phyloP scores from a whole-genome alignment of 345 rosid genomes.

The Salix dunnii region DNA sequence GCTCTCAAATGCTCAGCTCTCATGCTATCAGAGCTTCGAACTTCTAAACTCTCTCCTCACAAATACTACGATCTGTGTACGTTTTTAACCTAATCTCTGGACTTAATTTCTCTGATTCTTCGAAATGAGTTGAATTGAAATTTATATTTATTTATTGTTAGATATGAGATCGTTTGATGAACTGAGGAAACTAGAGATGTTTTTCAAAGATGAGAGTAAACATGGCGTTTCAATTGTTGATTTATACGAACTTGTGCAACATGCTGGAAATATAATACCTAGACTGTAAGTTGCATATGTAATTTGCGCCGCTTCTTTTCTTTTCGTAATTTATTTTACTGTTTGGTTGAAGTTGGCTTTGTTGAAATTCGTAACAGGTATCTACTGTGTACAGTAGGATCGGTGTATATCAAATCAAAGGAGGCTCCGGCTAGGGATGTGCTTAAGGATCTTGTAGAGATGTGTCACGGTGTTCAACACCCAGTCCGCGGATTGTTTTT shows the following conservation, averaged over 20 bases:
- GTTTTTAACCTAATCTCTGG: too few species aligned
- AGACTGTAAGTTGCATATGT: slow-evolving; percentile 13
- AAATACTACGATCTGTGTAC: slow-evolving; percentile 32
- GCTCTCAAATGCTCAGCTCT: slow-evolving; percentile 31
- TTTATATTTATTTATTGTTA: background rate
- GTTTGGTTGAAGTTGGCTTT: background rate
- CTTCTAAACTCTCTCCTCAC: slow-evolving; percentile 33
- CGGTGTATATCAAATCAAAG: slow-evolving; percentile 88
- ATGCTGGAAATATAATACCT: slow-evolving; percentile 25
- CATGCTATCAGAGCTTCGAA: slow-evolving; percentile 34
- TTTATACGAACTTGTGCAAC: slow-evolving; percentile 30
- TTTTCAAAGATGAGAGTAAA: slow-evolving; percentile 29
- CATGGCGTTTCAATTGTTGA: slow-evolving; percentile 31
- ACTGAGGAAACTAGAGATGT: slow-evolving; percentile 28
- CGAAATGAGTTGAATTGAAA: background rate
- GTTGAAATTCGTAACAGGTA: slow-evolving; percentile 43
- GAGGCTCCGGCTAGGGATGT: slow-evolving; percentile 96
- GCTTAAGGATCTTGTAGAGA: slow-evolving; percentile 95
- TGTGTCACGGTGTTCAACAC: slow-evolving; percentile 97
- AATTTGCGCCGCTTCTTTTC: background rate
- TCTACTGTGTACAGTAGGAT: slow-evolving; percentile 95
- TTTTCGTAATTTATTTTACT: background rate
- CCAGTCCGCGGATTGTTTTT: slow-evolving; percentile 95
- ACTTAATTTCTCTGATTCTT: background rate
- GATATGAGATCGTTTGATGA: slow-evolving; percentile 38